These are phyloP conservation scores for Pouteria campechiana DNA, from an alignment of 179 eudicot genomes.

Conservation along the genomic window DNA sequence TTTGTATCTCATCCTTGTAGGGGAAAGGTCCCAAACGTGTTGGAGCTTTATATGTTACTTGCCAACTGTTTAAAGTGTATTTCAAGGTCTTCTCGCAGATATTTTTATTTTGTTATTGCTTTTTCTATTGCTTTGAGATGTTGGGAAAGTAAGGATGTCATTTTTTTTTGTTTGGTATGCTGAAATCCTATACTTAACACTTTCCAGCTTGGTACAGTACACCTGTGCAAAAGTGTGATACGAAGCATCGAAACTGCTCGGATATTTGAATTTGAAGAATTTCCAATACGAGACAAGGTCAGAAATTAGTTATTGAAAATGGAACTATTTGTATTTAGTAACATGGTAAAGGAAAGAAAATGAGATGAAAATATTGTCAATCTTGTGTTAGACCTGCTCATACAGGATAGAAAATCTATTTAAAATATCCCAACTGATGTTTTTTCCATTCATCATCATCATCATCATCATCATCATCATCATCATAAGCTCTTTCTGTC, in stretches of 20 bases:
- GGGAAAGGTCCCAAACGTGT: constrained; percentile 98
- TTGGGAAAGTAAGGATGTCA: neutral
- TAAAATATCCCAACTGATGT: too few species aligned
- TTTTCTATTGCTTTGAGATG: neutral
- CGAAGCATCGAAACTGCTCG: constrained; percentile 99
- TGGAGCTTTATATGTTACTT: constrained; percentile 90
- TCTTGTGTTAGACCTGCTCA: too few species aligned
- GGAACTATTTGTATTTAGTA: too few species aligned
- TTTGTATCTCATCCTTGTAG: constrained; percentile 20
- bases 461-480: too few species aligned
- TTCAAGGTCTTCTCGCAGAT: constrained; percentile 43
- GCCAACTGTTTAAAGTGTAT: constrained; percentile 89
- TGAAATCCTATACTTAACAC: too few species aligned
- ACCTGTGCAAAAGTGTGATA: constrained; percentile 94
- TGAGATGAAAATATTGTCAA: too few species aligned
- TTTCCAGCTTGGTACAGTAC: constrained; percentile 84
- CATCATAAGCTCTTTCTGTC: too few species aligned
- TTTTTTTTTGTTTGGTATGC: neutral
- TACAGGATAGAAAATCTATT: too few species aligned
- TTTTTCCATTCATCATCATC: too few species aligned
- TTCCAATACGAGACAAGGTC: constrained; percentile 88
- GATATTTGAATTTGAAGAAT: constrained; percentile 96
- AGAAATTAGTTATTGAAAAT: neutral
- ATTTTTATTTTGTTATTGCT: neutral
- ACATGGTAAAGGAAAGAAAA: too few species aligned